Evolutionary conservation across 768 basidiomycete species (phyloP), one percentile per base, ranked within the genome.

Genomic region (Dacryopinax spathularia): DNA sequence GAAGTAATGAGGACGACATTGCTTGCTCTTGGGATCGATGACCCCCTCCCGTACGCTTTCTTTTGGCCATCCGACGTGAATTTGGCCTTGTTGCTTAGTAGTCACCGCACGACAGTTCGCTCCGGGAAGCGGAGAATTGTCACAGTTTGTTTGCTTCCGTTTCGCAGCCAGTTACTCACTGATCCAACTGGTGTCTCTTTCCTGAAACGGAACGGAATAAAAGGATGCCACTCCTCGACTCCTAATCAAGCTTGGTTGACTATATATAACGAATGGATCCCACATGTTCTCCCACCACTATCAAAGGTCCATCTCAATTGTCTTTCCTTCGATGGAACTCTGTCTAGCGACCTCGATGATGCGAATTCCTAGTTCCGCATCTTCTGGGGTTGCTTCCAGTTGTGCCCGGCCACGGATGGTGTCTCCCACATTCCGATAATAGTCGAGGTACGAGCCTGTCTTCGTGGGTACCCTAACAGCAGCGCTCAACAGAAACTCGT

Each of bases 391-490:
- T 13, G 61, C 63, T n/a, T 60, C 63, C 18, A 64, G 29, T 36
- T 22, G 34, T 61, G 34, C 39, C 39, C 6, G 6, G 16, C 63
- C 63, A 6, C n/a, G 29, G 60, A 64, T 64, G 12, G 63, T 60
- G 9, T 27, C 59, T 22, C 34, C 63, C 34, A 64, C 63, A 34
- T 64, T 64, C 34, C 60, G 33, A 31, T 64, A 64, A 25, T 64
- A 64, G 25, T 60, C 63, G 16, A 36, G 59, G 31, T 64, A 64
- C 34, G 63, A 64, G 15, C 63, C 63, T 7, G 60, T 13, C 10
- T n/a, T 16, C 59, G 63, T 60, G 9, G 25, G 59, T 12, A 64
- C 29, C n/a, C 63, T 64, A 37, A 35, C 4, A 3, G 31, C n/a
- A n/a, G n/a, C n/a, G 16, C 2, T 34, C 3, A 33, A 3, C 29